Percentiles rank a stretch among this genome's conserved stretches.
phyloP scores from a whole-genome alignment of 352 stramenopile genomes.

The Pythium grandisporangium region DNA sequence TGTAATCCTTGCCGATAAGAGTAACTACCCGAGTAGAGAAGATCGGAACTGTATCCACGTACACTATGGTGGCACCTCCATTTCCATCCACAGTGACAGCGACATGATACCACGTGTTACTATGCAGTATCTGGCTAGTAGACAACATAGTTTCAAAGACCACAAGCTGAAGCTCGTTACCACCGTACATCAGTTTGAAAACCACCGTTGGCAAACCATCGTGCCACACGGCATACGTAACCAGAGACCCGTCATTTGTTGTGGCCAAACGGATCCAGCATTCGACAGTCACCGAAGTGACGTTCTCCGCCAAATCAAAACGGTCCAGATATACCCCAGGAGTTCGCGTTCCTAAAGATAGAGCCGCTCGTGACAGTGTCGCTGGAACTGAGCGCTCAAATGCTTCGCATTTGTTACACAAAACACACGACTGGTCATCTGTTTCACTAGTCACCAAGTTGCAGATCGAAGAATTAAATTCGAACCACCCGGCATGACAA shows the following conservation, averaged over 20 bases:
- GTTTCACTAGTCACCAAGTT: too few species aligned
- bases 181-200: conserved; percentile 9
- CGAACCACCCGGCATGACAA: too few species aligned
- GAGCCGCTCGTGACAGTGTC: too few species aligned
- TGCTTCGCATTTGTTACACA: too few species aligned
- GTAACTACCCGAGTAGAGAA: conserved; percentile 3
- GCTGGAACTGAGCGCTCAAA: too few species aligned
- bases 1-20: conserved; percentile 4
- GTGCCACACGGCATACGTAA: conserved; percentile 15
- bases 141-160: conserved; percentile 13
- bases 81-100: conserved; percentile 9
- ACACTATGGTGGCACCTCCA: conserved; percentile 2
- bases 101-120: conserved; percentile 12
- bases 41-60: conserved; percentile 9
- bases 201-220: conserved; percentile 2
- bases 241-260: conserved; percentile 11
- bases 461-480: too few species aligned
- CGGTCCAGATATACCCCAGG: too few species aligned
- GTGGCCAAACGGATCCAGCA: conserved; percentile 12
- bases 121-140: conserved; percentile 5
- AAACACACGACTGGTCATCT: too few species aligned
- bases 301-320: too few species aligned
- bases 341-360: too few species aligned
- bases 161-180: conserved; percentile 10
- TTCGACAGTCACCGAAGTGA: conserved; percentile 12